Evolutionary conservation across 768 basidiomycete species (phyloP).

Genomic region (Mycena indigotica): DNA sequence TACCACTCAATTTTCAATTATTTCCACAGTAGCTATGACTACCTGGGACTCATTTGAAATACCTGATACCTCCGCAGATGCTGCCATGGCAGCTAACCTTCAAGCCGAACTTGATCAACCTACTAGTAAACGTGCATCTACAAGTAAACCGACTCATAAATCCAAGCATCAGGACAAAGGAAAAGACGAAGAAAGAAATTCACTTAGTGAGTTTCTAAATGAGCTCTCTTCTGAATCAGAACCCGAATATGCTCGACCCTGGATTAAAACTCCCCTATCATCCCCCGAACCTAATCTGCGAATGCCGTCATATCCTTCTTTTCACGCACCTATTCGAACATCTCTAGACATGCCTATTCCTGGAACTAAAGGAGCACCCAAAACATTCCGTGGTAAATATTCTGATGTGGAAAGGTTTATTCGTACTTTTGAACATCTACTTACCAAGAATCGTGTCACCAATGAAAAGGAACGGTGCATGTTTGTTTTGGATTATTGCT

Average conservation of each 20-base stretch:
- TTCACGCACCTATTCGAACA: neutral
- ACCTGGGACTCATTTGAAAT: too few relatives aligned
- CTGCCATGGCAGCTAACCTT: too few relatives aligned
- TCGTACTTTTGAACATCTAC: neutral
- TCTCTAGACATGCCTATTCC: neutral
- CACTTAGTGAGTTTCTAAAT: too few relatives aligned
- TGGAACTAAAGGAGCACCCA: neutral
- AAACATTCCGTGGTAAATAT: neutral
- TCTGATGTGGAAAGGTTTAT: neutral
- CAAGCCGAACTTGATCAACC: too few relatives aligned
- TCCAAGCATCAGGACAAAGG: too few relatives aligned
- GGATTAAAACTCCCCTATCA: neutral
- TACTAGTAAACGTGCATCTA: too few relatives aligned
- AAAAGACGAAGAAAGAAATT: too few relatives aligned
- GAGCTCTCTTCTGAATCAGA: too few relatives aligned
- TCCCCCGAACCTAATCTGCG: neutral
- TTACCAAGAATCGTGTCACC: neutral
- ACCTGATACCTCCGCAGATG: too few relatives aligned
- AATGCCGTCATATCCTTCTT: neutral
- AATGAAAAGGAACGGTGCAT: neutral
- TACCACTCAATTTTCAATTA: neutral
- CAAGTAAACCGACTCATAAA: too few relatives aligned
- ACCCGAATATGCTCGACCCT: too few relatives aligned
- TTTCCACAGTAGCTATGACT: neutral
- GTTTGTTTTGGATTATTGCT: neutral